Evolutionary conservation across 768 basidiomycete genomes (phyloP).

Genomic region (Calvatia gigantea): DNA sequence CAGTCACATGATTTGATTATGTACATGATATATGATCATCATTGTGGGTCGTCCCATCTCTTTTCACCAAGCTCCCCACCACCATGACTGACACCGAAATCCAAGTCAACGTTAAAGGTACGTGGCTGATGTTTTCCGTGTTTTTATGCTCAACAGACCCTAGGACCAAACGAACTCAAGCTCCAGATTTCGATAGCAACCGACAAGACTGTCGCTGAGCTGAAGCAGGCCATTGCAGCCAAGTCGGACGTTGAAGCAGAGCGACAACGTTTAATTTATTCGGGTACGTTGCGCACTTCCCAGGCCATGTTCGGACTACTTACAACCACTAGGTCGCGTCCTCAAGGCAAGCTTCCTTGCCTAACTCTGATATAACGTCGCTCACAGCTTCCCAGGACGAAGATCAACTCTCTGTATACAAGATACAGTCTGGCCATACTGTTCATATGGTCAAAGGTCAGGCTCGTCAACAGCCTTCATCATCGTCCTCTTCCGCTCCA

Average conservation of each 20-base stretch:
- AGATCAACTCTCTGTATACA: constrained; percentile 78
- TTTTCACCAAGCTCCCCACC: constrained; percentile 14
- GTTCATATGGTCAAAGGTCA: constrained; percentile 93
- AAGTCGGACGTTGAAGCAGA: constrained; percentile 86
- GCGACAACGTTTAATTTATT: constrained; percentile 89
- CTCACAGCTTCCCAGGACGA: constrained; percentile 55
- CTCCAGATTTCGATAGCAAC: constrained; percentile 78
- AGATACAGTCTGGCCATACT: constrained; percentile 86
- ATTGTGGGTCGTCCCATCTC: neutral
- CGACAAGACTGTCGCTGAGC: constrained; percentile 83
- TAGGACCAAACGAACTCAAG: constrained; percentile 91
- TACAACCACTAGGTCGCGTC: constrained; percentile 58
- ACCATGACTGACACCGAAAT: constrained; percentile 59
- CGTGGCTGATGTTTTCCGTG: neutral
- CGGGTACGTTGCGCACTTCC: constrained; percentile 49
- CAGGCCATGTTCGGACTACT: neutral
- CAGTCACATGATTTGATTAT: constrained; percentile 4
- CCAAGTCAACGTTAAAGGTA: constrained; percentile 71
- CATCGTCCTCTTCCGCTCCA: constrained; percentile 38
- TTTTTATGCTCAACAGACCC: neutral
- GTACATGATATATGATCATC: neutral
- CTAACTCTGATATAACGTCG: neutral
- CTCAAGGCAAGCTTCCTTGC: constrained; percentile 50
- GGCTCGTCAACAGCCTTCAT: constrained; percentile 39
- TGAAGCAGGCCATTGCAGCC: constrained; percentile 86